Percentiles rank a stretch among this genome's conserved stretches.
These are phyloP conservation scores for Plantago ovata DNA, from an alignment of 257 asterid species.

Conservation along the genomic window DNA sequence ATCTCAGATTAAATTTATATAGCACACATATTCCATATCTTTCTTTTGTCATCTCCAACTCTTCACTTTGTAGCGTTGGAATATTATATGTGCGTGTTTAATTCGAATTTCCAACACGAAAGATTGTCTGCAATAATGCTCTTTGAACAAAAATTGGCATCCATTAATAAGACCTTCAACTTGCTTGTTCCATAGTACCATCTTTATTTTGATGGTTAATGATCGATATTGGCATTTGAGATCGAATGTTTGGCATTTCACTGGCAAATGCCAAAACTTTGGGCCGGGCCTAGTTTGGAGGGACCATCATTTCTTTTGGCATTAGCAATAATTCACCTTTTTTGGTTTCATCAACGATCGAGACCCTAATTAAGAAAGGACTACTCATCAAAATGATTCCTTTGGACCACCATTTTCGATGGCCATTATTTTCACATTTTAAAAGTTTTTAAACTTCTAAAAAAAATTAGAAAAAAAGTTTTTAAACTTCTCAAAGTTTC, in stretches of 20 bases:
- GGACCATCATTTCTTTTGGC: constrained; percentile 16
- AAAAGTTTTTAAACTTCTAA: not conserved
- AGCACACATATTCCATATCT: no score
- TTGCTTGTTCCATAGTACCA: no score
- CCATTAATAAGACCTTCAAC: no score
- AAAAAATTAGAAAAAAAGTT: no score
- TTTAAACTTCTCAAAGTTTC: no score
- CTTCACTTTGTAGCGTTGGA: no score
- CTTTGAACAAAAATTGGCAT: no score
- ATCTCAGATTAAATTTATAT: no score
- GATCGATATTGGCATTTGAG: constrained; percentile 15
- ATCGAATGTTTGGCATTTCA: constrained; percentile 19
- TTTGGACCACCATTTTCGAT: constrained; percentile 23
- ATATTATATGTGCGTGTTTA: not conserved
- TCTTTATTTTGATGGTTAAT: not conserved
- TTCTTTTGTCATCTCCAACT: no score
- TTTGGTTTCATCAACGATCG: constrained; percentile 12
- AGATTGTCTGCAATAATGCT: no score
- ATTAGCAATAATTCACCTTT: not conserved
- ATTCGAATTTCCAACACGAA: not conserved
- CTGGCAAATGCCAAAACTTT: constrained; percentile 21
- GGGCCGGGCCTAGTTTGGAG: constrained; percentile 7
- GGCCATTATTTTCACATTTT: not conserved
- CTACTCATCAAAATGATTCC: constrained; percentile 2
- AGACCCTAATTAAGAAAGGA: not conserved